These are phyloP conservation scores for Cyclocybe aegerita DNA, from an alignment of 768 basidiomycete species.

Conservation along the genomic window DNA sequence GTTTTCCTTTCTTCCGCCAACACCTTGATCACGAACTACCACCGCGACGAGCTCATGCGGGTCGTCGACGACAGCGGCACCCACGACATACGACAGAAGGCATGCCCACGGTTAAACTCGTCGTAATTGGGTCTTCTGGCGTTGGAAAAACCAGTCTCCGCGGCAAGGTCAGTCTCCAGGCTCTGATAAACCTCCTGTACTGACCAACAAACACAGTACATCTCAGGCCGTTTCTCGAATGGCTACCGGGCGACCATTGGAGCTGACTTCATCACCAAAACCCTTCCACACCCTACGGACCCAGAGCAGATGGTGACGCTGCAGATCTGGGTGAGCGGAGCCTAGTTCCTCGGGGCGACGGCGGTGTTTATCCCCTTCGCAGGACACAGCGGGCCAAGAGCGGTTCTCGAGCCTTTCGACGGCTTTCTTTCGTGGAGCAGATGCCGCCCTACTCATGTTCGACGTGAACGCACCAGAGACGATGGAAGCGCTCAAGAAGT, in stretches of 20 bases:
- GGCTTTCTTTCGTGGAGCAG: conserved; percentile 85
- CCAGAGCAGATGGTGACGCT: conserved; percentile 60
- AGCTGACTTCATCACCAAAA: conserved; percentile 84
- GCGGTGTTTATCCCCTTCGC: conserved; percentile 6
- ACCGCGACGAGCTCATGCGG: too few relatives aligned
- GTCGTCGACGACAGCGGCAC: too few relatives aligned
- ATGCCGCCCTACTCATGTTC: conserved; percentile 80
- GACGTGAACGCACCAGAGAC: conserved; percentile 71
- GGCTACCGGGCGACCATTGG: conserved; percentile 87
- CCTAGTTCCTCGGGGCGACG: not conserved
- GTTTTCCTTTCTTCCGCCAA: too few relatives aligned
- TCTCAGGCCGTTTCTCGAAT: conserved; percentile 71
- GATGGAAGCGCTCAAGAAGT: conserved; percentile 57
- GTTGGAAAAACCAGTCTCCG: conserved; percentile 85
- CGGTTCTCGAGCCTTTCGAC: conserved; percentile 80
- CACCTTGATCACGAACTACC: too few relatives aligned
- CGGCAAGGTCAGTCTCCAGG: conserved; percentile 54
- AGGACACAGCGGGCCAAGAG: conserved; percentile 90
- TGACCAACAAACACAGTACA: conserved; percentile 48
- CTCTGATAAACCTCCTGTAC: not conserved
- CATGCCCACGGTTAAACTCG: conserved; percentile 79
- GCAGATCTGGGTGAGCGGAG: conserved; percentile 52
- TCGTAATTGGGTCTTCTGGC: conserved; percentile 78
- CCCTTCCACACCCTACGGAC: conserved; percentile 56
- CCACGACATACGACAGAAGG: conserved; percentile 9